phyloP scores from a whole-genome alignment of 2,329 filamentous ascomycete species.

The Aspergillus sojae region DNA sequence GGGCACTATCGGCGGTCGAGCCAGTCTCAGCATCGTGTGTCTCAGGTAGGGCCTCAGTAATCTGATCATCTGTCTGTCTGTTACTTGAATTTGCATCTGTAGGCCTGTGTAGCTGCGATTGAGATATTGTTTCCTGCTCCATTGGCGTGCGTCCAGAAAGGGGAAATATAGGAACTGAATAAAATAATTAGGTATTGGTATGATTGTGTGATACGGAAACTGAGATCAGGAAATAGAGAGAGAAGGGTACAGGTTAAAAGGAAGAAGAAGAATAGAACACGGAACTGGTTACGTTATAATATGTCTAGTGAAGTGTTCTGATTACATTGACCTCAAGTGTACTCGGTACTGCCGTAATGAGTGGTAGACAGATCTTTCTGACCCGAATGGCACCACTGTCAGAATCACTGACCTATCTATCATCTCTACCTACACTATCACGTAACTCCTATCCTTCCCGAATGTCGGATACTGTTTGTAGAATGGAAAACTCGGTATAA shows the following conservation, averaged over 20 bases:
- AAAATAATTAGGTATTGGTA: background rate
- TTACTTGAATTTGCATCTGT: background rate
- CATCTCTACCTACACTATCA: background rate
- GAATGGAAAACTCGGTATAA: background rate
- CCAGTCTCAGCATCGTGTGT: conserved; percentile 10
- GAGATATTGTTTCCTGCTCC: background rate
- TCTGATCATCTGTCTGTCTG: background rate
- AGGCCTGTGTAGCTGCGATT: background rate
- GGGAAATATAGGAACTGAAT: background rate
- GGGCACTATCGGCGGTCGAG: conserved; percentile 13
- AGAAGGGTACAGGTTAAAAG: background rate
- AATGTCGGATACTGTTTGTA: background rate
- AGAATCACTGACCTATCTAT: background rate
- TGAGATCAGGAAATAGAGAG: background rate
- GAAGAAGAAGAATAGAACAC: background rate
- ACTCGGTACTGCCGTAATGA: background rate
- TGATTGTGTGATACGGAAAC: background rate
- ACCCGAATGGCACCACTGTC: background rate
- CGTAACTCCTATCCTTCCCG: background rate
- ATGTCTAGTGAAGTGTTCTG: too few relatives aligned
- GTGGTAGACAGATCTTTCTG: background rate
- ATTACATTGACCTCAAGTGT: background rate
- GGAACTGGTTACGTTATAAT: background rate
- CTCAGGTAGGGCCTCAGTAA: background rate
- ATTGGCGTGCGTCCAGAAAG: background rate